A percentile compares a stretch with the other conserved stretches of the same genome.
Conservation (phyloP, 164 flowering plant species). For the Aristolochia californica region DNA sequence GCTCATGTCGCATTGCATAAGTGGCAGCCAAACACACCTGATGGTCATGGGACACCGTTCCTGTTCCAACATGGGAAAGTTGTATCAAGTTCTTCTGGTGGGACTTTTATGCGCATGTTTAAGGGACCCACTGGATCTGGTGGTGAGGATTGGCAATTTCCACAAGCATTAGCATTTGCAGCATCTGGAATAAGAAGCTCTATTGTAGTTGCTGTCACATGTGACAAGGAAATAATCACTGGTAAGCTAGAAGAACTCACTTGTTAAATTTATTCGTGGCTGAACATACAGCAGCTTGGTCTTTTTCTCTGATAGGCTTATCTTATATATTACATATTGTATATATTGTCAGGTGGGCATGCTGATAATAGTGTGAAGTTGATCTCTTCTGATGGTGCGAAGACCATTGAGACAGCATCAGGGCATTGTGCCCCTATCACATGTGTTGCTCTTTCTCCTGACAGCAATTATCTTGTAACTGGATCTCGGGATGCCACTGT, state of each 20-base stretch:
- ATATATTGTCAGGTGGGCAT: constrained; percentile 65
- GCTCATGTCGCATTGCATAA: constrained; percentile 85
- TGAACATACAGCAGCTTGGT: not conserved
- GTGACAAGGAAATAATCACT: constrained; percentile 77
- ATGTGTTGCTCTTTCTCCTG: constrained; percentile 74
- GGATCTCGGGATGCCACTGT: constrained; percentile 87
- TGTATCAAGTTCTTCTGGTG: constrained; percentile 44
- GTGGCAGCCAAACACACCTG: constrained; percentile 99
- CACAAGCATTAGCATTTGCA: constrained; percentile 80
- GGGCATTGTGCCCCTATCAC: constrained; percentile 96
- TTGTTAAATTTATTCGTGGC: too few relatives aligned
- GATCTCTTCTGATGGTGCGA: constrained; percentile 86
- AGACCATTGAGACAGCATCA: constrained; percentile 74
- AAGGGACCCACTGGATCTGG: constrained; percentile 53
- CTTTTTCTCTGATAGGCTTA: not conserved
- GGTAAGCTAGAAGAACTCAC: constrained; percentile 28
- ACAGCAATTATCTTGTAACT: constrained; percentile 77
- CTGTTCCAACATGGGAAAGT: constrained; percentile 88
- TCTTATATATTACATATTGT: not conserved
- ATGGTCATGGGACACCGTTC: constrained; percentile 90
- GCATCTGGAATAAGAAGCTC: constrained; percentile 80
- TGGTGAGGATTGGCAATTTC: constrained; percentile 70
- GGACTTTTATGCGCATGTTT: constrained; percentile 84
- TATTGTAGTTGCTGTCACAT: constrained; percentile 64
- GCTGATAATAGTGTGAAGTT: constrained; percentile 80